Evolutionary conservation across 1,284 basidiomycete species (phyloP).

Genomic region (Cutaneotrichosporon cavernicola): DNA sequence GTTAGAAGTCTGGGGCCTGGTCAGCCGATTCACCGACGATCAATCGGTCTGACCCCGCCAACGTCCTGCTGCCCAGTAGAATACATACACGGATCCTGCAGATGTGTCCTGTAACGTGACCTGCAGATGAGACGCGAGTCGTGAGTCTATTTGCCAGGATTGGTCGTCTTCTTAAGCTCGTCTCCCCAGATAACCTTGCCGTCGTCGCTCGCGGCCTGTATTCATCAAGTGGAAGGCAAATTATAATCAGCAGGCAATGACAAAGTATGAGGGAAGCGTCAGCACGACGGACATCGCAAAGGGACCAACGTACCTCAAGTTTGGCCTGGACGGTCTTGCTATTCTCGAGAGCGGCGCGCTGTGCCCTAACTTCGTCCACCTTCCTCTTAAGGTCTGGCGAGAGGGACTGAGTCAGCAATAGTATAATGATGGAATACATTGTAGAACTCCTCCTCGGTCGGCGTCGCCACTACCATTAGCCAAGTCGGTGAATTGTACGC

Average conservation of each 20-base stretch:
- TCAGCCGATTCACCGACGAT: not conserved
- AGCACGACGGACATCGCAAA: not conserved
- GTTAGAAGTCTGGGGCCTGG: not conserved
- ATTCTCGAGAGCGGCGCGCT: slow-evolving; percentile 24
- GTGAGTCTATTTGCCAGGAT: slow-evolving; percentile 7
- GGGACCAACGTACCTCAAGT: slow-evolving; percentile 15
- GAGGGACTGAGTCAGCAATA: slow-evolving; percentile 26
- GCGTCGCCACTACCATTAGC: slow-evolving; percentile 36
- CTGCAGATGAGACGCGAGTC: not conserved
- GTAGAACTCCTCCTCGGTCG: slow-evolving; percentile 50
- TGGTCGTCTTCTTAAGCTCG: slow-evolving; percentile 17
- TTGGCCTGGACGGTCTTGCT: slow-evolving; percentile 23
- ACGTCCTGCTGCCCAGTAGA: not conserved
- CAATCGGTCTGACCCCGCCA: not conserved
- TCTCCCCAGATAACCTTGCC: slow-evolving; percentile 34
- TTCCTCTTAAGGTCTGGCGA: slow-evolving; percentile 49
- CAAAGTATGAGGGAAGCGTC: not conserved
- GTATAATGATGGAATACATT: slow-evolving; percentile 29
- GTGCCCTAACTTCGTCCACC: slow-evolving; percentile 44
- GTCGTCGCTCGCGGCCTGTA: slow-evolving; percentile 27
- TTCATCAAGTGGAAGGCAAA: not conserved
- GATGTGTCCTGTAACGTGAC: not conserved
- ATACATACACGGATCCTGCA: slow-evolving; percentile 2
- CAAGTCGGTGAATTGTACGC: not conserved
- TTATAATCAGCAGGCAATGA: not conserved